These are phyloP conservation scores for Trichosporon asahii DNA, from an alignment of 1,284 basidiomycete genomes.

Conservation along the genomic window DNA sequence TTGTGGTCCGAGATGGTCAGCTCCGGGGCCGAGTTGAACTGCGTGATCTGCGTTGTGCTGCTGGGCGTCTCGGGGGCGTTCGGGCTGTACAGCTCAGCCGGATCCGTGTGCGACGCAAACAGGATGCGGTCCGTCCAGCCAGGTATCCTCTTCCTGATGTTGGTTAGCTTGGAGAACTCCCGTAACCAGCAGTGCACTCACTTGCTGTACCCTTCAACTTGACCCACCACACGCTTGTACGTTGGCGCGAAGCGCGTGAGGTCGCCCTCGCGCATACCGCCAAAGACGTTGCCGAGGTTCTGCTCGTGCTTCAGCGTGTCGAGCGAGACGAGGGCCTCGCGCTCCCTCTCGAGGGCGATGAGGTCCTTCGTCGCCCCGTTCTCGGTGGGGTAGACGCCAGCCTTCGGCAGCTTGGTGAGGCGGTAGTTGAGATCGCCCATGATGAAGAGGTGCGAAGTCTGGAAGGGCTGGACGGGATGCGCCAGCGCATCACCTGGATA, in stretches of 20 bases:
- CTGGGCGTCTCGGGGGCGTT: conserved; percentile 22
- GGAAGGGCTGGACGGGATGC: conserved; percentile 63
- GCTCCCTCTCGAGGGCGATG: conserved; percentile 57
- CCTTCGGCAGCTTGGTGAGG: conserved; percentile 59
- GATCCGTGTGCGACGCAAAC: conserved; percentile 74
- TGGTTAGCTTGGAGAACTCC: background rate
- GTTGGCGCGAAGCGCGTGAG: conserved; percentile 81
- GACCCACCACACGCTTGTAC: conserved; percentile 78
- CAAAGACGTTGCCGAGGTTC: conserved; percentile 62
- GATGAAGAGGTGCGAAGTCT: conserved; percentile 79
- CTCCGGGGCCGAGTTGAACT: conserved; percentile 42
- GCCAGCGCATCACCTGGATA: conserved; percentile 56
- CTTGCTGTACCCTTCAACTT: conserved; percentile 71
- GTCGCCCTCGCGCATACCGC: conserved; percentile 72
- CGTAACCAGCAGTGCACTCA: conserved; percentile 47
- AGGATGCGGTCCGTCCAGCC: conserved; percentile 95
- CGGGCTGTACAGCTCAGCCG: conserved; percentile 29
- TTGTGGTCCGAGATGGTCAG: conserved; percentile 52
- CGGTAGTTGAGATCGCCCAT: conserved; percentile 90
- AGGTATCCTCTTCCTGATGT: conserved; percentile 66
- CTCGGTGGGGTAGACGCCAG: conserved; percentile 31
- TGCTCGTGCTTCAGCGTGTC: conserved; percentile 72
- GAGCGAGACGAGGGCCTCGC: conserved; percentile 65
- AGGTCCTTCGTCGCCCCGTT: conserved; percentile 36
- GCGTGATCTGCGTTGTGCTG: conserved; percentile 37